Percentiles rank a stretch among this genome's conserved stretches.
These are phyloP conservation scores for Amauroascus verrucosus DNA, from an alignment of 2,329 filamentous ascomycete genomes.

Conservation along the genomic window DNA sequence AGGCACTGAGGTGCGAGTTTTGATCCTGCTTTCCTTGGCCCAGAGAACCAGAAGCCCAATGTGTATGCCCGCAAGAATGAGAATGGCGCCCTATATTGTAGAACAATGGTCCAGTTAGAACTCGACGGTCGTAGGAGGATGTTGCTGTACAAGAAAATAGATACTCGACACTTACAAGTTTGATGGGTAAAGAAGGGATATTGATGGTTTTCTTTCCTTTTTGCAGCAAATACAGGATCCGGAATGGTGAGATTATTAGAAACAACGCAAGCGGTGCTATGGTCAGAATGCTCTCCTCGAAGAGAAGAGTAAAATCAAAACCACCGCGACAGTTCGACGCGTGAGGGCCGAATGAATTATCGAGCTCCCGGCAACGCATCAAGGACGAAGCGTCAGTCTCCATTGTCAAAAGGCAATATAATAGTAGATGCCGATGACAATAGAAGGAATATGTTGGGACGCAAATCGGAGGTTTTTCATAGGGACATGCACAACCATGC, in stretches of 20 bases:
- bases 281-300: constrained; percentile 24
- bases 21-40: neutral
- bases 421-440: no score
- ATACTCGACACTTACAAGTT: no score
- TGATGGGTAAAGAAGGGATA: no score
- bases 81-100: no score
- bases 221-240: neutral
- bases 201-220: neutral
- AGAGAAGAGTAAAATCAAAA: constrained; percentile 27
- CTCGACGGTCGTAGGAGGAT: no score
- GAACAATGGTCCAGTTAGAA: no score
- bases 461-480: neutral
- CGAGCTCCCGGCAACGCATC: constrained; percentile 11
- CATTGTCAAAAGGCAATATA: no score
- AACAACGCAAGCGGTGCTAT: constrained; percentile 8
- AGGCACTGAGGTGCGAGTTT: neutral
- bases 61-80: constrained; percentile 16
- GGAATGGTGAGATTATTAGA: neutral
- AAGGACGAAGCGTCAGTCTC: constrained; percentile 5
- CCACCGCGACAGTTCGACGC: constrained; percentile 21
- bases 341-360: constrained; percentile 23
- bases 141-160: no score
- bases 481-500: neutral
- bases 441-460: no score
- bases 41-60: constrained; percentile 19